Evolutionary conservation across 768 basidiomycete species (phyloP).

Genomic region (Dioszegia hungarica): DNA sequence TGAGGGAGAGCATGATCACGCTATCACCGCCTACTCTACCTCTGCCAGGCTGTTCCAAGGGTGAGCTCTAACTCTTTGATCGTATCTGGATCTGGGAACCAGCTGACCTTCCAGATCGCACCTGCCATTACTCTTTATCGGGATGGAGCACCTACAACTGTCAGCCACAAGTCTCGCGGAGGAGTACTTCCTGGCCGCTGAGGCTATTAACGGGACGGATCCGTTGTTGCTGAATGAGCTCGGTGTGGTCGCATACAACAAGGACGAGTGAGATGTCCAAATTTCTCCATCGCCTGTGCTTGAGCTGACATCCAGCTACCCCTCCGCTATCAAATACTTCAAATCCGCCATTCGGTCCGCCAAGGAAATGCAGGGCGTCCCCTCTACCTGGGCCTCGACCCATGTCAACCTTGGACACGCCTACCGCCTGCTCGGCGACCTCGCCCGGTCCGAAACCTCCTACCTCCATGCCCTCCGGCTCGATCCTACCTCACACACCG

Average conservation of each 20-base stretch:
- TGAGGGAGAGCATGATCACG: slow-evolving; percentile 97
- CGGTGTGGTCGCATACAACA: slow-evolving; percentile 87
- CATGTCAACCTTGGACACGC: slow-evolving; percentile 91
- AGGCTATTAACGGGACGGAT: slow-evolving; percentile 74
- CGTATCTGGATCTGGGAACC: slow-evolving; percentile 20
- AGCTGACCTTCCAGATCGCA: slow-evolving; percentile 64
- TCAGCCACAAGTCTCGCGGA: slow-evolving; percentile 75
- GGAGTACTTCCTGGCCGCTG: slow-evolving; percentile 79
- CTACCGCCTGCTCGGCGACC: slow-evolving; percentile 63
- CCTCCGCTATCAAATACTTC: slow-evolving; percentile 67
- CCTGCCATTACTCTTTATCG: slow-evolving; percentile 88
- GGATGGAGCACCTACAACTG: slow-evolving; percentile 94
- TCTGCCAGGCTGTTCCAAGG: slow-evolving; percentile 92
- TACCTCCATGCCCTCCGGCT: slow-evolving; percentile 79
- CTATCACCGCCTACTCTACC: slow-evolving; percentile 96
- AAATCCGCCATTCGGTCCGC: slow-evolving; percentile 72
- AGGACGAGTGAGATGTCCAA: slow-evolving; percentile 66
- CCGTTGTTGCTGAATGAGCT: slow-evolving; percentile 86
- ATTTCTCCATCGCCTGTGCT: not conserved
- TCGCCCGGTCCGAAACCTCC: slow-evolving; percentile 62
- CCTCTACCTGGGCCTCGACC: slow-evolving; percentile 79
- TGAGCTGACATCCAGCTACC: slow-evolving; percentile 60
- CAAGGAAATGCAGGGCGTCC: slow-evolving; percentile 75
- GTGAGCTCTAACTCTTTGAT: slow-evolving; percentile 50
- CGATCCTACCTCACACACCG: slow-evolving; percentile 75